Conservation (phyloP, 108 stramenopile genomes). For the Discostella pseudostelligera region DNA sequence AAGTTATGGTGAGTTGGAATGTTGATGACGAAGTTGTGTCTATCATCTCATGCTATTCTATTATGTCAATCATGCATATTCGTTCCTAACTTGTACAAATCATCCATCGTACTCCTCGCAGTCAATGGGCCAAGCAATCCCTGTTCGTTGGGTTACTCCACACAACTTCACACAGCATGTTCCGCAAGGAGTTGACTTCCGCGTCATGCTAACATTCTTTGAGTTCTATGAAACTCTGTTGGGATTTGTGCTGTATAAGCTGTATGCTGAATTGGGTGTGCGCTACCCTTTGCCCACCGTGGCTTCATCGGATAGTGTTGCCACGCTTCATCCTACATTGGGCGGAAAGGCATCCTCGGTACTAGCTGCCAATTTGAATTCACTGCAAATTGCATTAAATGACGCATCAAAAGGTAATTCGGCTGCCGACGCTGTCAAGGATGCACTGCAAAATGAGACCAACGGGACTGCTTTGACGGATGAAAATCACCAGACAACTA, state of each 20-base stretch:
- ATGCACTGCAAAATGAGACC: constrained; percentile 45
- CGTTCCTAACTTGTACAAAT: constrained; percentile 24
- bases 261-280: constrained; percentile 88
- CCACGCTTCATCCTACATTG: constrained; percentile 35
- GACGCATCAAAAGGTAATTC: constrained; percentile 51
- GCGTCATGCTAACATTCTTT: constrained; percentile 98
- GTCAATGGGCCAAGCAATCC: constrained; percentile 32
- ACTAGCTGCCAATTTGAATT: constrained; percentile 64
- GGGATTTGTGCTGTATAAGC: constrained; percentile 94
- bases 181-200: constrained; percentile 95
- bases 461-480: constrained; percentile 10
- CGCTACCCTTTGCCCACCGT: constrained; percentile 78
- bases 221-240: constrained; percentile 97
- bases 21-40: constrained; percentile 6
- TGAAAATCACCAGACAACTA: constrained; percentile 11
- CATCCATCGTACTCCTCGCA: constrained; percentile 8
- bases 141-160: constrained; percentile 93
- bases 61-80: too few species aligned
- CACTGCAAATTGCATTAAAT: constrained; percentile 62
- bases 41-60: too few species aligned
- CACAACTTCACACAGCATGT: constrained; percentile 94
- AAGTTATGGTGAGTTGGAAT: constrained; percentile 59
- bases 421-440: constrained; percentile 64
- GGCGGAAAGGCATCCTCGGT: constrained; percentile 71
- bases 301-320: background rate